Evolutionary conservation across 306 rosid genomes (phyloP).

Genomic region (Ceratonia siliqua): DNA sequence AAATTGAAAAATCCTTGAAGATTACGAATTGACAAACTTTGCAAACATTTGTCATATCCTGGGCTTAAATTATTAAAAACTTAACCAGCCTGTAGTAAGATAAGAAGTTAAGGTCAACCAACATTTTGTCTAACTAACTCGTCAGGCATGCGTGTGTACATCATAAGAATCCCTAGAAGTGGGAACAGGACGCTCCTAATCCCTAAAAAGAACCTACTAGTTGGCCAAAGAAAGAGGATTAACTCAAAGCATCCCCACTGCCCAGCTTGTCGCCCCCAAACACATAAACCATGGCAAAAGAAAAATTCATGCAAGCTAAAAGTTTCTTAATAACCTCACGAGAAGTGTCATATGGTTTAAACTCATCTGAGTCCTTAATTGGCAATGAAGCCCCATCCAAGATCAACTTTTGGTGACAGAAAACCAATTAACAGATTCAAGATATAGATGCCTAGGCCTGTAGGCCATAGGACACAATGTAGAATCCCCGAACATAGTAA

Average conservation of each 20-base stretch:
- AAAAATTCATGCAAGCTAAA: neutral
- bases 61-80: neutral
- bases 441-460: slow-evolving; percentile 67
- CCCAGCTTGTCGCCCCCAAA: neutral
- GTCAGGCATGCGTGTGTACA: neutral
- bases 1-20: neutral
- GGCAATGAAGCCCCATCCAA: slow-evolving; percentile 71
- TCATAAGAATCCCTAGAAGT: neutral
- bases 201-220: neutral
- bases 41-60: neutral
- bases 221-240: neutral
- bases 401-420: slow-evolving; percentile 64
- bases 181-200: neutral
- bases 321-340: neutral
- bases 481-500: slow-evolving; percentile 62
- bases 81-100: neutral
- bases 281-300: neutral
- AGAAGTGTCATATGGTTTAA: slow-evolving; percentile 43
- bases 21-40: neutral
- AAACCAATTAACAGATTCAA: slow-evolving; percentile 72
- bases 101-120: neutral
- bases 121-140: neutral
- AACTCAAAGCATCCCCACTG: neutral
- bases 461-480: slow-evolving; percentile 63
- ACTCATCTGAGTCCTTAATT: slow-evolving; percentile 64